Evolutionary conservation across 2,329 filamentous ascomycete species (phyloP), one percentile per base, ranked within the genome.

Genomic region (Emmonsiellopsis sp.): DNA sequence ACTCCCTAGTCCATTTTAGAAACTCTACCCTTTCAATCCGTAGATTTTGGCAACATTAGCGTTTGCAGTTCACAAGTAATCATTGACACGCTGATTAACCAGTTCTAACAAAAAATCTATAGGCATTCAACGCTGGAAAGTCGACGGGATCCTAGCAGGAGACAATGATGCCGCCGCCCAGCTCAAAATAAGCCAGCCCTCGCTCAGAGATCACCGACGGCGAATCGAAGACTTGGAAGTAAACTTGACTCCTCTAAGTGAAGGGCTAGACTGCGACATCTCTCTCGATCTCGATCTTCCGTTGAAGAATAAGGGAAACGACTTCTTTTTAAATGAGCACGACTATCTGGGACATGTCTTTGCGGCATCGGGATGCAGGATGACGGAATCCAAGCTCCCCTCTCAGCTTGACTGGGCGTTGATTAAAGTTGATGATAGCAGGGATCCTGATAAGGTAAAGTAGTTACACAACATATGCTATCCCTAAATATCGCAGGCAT

Each of bases 361-460:
- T 27, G 47, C 47, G 17, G 47, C 47, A 14, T 49, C 34, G 14
- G 47, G 47, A 7, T 40, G 9, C 47, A 10, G 47, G 34, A 13
- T 49, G 11, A 49, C 47, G 13, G 14, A 14, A 27, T 14, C 9
- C 36, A 49, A 49, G 10, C 4, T 39, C 8, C 17, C 17, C 4
- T 34, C 9, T 14, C 47, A 49, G 17, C 46, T 49, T 21, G 46
- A 49, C 31, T 49, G 46, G 46, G 46, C 47, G 10, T 40, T 49
- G 14, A 49, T 49, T 27, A 9, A 14, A 10, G 46, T 49, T 11
- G 7, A 49, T 47, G 36, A 36, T 49, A 27, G 46, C 21, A 14
- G 32, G 17, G 46, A 8, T 11, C 46, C 6, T 10, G 36, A 49
- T 32, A 49, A 49, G 34, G 46, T 49, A 33, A 39, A 32, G 21